Conservation (phyloP, 768 basidiomycete species). For the Leccinellum albellum region DNA sequence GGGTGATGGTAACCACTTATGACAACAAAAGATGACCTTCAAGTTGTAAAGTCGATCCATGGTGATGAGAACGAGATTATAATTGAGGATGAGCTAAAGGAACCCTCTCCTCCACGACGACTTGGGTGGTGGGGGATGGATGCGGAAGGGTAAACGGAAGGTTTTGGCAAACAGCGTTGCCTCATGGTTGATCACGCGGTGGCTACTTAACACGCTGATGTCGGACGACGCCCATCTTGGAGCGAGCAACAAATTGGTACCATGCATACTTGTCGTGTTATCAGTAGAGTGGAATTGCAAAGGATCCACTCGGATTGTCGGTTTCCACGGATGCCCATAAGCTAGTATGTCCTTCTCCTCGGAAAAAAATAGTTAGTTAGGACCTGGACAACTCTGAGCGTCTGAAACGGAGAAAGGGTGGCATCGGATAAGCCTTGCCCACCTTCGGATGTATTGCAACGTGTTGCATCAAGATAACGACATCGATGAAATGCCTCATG, state of each 20-base stretch:
- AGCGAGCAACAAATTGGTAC: no score
- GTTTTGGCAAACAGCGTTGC: constrained; percentile 11
- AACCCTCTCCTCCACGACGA: constrained; percentile 7
- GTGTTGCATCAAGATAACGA: constrained; percentile 15
- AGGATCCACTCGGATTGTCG: no score
- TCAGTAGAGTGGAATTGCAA: no score
- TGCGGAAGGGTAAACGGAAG: neutral
- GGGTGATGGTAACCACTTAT: neutral
- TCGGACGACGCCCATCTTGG: constrained; percentile 5
- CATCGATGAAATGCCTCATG: constrained; percentile 1
- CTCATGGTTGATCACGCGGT: constrained; percentile 25
- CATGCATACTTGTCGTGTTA: no score
- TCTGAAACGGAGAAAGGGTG: no score
- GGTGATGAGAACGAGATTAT: no score
- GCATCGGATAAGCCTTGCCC: constrained; percentile 4
- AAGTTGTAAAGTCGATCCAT: neutral
- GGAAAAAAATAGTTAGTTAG: no score
- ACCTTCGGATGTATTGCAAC: constrained; percentile 10
- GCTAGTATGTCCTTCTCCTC: no score
- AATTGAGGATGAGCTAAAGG: neutral
- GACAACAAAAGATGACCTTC: constrained; percentile 8
- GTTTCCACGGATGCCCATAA: no score
- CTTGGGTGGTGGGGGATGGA: constrained; percentile 5
- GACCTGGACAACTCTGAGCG: no score
- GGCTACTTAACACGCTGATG: constrained; percentile 3